Evolutionary conservation across 2,329 filamentous ascomycete species (phyloP).

Genomic region (Chalaropsis ovoidea): DNA sequence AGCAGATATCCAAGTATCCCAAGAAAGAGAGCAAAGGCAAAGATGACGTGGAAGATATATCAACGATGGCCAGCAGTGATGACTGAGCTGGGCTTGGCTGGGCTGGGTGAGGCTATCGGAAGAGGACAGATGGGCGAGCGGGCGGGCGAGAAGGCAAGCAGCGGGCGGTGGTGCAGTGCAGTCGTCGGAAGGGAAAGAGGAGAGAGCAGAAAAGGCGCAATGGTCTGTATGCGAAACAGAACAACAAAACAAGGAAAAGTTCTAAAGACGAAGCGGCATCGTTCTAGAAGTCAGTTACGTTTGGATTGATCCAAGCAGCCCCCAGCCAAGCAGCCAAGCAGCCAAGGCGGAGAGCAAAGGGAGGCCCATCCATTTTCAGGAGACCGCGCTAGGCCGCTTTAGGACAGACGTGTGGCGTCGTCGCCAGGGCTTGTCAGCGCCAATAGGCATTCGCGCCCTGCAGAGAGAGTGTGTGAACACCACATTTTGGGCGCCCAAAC

Average conservation of each 20-base stretch:
- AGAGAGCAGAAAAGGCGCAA: background rate
- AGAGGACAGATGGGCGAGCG: background rate
- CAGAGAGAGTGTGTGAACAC: background rate
- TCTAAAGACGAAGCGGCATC: conserved; percentile 14
- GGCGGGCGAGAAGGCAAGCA: no score
- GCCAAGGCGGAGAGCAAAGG: conserved; percentile 1
- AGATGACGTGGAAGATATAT: conserved; percentile 15
- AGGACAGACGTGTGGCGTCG: conserved; percentile 21
- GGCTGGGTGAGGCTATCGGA: background rate
- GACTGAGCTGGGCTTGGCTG: background rate
- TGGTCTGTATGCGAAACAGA: conserved; percentile 3
- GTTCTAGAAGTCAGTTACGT: conserved; percentile 15
- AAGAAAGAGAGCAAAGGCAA: background rate
- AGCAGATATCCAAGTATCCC: conserved; percentile 10
- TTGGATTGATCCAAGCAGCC: background rate
- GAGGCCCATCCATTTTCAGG: conserved; percentile 17
- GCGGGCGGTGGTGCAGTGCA: background rate
- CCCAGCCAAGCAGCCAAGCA: background rate
- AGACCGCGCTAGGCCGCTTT: conserved; percentile 21
- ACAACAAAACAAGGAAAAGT: background rate
- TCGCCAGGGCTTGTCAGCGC: background rate
- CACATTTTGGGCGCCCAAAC: background rate
- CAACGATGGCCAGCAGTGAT: background rate
- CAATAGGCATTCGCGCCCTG: background rate
- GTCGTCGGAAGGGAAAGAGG: background rate